These are phyloP conservation scores for Botrytis elliptica DNA, from an alignment of 2,329 filamentous ascomycete genomes.

Conservation along the genomic window DNA sequence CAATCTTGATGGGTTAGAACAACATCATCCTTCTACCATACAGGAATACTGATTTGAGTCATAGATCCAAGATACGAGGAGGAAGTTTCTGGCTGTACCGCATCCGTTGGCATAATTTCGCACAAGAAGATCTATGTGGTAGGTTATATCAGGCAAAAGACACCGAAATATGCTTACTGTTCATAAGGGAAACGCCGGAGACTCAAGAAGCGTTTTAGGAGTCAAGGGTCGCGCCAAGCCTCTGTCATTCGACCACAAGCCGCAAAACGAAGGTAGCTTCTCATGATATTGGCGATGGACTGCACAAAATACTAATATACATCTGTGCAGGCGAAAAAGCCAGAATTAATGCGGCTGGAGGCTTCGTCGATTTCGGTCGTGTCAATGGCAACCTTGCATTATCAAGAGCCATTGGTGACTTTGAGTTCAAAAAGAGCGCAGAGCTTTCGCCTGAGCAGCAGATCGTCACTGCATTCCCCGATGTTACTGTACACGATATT, in stretches of 20 bases:
- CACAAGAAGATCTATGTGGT: constrained; percentile 94
- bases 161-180: constrained; percentile 33
- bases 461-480: constrained; percentile 95
- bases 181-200: constrained; percentile 88
- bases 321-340: constrained; percentile 79
- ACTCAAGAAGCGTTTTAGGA: constrained; percentile 90
- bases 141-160: constrained; percentile 48
- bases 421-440: constrained; percentile 99
- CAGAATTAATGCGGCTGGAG: constrained; percentile 90
- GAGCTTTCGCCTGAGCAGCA: constrained; percentile 97
- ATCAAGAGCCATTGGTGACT: constrained; percentile 96
- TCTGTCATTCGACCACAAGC: constrained; percentile 98
- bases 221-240: constrained; percentile 98
- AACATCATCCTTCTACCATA: not conserved
- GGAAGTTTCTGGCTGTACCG: constrained; percentile 96
- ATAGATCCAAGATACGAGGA: constrained; percentile 97
- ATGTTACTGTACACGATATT: constrained; percentile 88
- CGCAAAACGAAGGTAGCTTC: constrained; percentile 83
- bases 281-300: not conserved
- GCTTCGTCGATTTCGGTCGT: constrained; percentile 96
- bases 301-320: constrained; percentile 31
- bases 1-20: constrained; percentile 83
- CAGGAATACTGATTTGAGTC: constrained; percentile 28
- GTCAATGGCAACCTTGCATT: constrained; percentile 97
- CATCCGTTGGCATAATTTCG: constrained; percentile 85